Conservation (phyloP, 192 early-diverging fungal species). For the Coemansia sp. region DNA sequence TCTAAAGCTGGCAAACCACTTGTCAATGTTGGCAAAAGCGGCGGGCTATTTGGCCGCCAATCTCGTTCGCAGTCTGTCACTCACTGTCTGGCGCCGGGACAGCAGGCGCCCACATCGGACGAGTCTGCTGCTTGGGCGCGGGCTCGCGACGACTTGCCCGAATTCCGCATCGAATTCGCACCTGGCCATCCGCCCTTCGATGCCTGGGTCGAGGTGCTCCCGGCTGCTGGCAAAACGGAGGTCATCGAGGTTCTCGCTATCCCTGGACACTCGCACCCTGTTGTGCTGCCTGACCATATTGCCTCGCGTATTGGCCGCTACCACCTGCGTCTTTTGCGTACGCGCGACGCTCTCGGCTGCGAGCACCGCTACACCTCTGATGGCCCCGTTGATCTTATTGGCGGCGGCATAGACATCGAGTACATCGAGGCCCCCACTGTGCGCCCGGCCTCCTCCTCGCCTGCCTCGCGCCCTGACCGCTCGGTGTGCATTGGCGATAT, state of each 20-base stretch:
- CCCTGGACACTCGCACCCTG: conserved; percentile 16
- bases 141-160: conserved; percentile 38
- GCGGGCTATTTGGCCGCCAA: not conserved
- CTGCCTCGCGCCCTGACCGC: conserved; percentile 28
- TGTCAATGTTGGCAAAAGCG: not conserved
- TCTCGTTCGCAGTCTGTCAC: conserved; percentile 10
- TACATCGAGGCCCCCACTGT: conserved; percentile 53
- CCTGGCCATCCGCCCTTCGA: conserved; percentile 28
- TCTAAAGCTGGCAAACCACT: conserved; percentile 34
- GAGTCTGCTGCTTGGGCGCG: conserved; percentile 38
- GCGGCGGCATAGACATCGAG: conserved; percentile 50
- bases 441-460: conserved; percentile 32
- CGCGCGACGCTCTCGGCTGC: conserved; percentile 47
- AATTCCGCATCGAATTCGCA: conserved; percentile 44
- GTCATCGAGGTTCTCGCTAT: conserved; percentile 34
- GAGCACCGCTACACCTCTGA: conserved; percentile 35
- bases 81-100: conserved; percentile 47
- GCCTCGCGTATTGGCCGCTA: conserved; percentile 48
- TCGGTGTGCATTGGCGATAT: conserved; percentile 69
- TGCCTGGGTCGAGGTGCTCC: conserved; percentile 52
- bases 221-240: conserved; percentile 40
- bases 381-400: conserved; percentile 13
- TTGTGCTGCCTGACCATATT: conserved; percentile 37
- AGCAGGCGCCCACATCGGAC: conserved; percentile 25
- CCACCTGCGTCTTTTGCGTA: conserved; percentile 42